These are phyloP conservation scores for Ceratocystis huliohia DNA, from an alignment of 2,329 filamentous ascomycete species.

Conservation along the genomic window DNA sequence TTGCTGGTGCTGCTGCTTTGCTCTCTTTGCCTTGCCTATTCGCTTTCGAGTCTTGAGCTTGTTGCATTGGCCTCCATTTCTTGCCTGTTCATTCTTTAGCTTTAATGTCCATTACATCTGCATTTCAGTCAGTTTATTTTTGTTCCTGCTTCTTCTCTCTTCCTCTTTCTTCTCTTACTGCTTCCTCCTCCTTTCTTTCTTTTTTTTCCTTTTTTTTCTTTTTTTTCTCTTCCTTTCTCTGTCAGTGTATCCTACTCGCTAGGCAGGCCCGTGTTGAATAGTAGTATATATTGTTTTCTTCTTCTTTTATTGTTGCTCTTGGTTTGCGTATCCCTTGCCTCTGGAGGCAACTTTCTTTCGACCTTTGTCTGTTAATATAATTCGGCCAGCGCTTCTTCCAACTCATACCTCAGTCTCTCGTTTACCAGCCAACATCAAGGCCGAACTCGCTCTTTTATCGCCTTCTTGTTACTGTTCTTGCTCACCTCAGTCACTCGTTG, in stretches of 20 bases:
- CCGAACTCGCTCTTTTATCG: conserved; percentile 3
- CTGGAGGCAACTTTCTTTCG: conserved; percentile 15
- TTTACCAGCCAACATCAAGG: not conserved
- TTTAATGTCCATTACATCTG: conserved; percentile 9
- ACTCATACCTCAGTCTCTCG: not conserved
- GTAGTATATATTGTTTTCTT: conserved; percentile 16
- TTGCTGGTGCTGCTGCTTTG: not conserved
- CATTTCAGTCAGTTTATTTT: not conserved
- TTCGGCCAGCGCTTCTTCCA: not conserved
- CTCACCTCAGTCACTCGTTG: conserved; percentile 8
- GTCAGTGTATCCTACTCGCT: conserved; percentile 6
- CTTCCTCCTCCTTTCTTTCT: conserved; percentile 18
- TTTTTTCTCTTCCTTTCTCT: conserved; percentile 13
- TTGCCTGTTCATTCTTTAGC: not conserved
- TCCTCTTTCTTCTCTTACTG: conserved; percentile 6
- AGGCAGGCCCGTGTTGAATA: conserved; percentile 16
- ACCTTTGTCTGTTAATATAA: conserved; percentile 12
- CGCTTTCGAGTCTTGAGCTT: not conserved
- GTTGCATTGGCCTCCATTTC: conserved; percentile 9
- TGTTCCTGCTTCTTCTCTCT: conserved; percentile 1
- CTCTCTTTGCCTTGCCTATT: not conserved
- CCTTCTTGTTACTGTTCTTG: not conserved
- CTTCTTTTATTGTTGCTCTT: conserved; percentile 21
- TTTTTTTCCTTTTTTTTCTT: conserved; percentile 22
- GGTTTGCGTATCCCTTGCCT: conserved; percentile 13